Conservation (phyloP, 495 filamentous ascomycete species). For the Tetracladium setigerum region DNA sequence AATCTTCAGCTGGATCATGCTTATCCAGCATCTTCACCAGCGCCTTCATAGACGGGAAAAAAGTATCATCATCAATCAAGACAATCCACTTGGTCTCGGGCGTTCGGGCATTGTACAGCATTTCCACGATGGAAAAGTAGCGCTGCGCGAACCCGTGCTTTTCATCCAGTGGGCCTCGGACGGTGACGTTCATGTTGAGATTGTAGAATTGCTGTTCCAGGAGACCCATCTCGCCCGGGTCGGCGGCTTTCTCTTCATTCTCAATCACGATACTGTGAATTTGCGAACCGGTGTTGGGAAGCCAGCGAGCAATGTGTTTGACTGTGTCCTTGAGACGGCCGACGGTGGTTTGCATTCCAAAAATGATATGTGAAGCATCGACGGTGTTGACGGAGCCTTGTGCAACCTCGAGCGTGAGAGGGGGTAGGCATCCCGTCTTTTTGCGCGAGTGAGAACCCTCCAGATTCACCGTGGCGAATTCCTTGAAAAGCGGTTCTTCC, state of each 20-base stretch:
- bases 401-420: slow-evolving; percentile 9
- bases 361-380: slow-evolving; percentile 25
- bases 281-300: slow-evolving; percentile 43
- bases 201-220: slow-evolving; percentile 26
- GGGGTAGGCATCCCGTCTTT: slow-evolving; percentile 3
- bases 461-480: slow-evolving; percentile 8
- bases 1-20: slow-evolving; percentile 42
- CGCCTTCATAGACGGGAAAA: slow-evolving; percentile 55
- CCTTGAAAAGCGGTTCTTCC: slow-evolving; percentile 17
- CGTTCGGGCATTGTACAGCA: slow-evolving; percentile 43
- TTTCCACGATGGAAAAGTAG: slow-evolving; percentile 55
- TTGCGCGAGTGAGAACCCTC: slow-evolving; percentile 6
- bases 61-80: slow-evolving; percentile 68
- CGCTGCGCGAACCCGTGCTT: slow-evolving; percentile 42
- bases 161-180: slow-evolving; percentile 31
- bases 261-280: slow-evolving; percentile 48
- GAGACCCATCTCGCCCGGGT: slow-evolving; percentile 20
- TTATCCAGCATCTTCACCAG: slow-evolving; percentile 41
- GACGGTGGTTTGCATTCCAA: slow-evolving; percentile 53
- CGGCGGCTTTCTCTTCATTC: slow-evolving; percentile 25
- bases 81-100: slow-evolving; percentile 55
- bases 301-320: slow-evolving; percentile 53
- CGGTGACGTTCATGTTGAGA: slow-evolving; percentile 45
- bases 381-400: slow-evolving; percentile 5
- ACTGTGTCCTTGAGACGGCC: slow-evolving; percentile 48